Conservation (phyloP, 768 basidiomycete species). For the Lactarius psammicola region DNA sequence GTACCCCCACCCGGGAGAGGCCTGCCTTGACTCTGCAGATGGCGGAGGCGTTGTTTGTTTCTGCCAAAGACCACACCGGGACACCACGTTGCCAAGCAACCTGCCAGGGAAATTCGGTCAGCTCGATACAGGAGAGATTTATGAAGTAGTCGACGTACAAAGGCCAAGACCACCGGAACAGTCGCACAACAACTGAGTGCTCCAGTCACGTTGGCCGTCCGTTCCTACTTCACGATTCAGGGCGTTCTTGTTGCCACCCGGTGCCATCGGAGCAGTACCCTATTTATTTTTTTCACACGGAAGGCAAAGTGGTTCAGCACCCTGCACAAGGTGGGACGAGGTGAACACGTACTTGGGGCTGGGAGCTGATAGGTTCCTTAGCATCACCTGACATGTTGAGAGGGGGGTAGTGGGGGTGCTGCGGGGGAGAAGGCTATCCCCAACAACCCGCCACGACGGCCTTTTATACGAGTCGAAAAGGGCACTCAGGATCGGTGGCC, state of each 20-base stretch:
- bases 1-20: constrained; percentile 42
- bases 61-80: constrained; percentile 45
- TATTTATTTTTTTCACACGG: not conserved
- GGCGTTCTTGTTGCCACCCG: constrained; percentile 28
- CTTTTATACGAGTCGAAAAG: constrained; percentile 10
- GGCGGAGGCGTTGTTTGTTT: constrained; percentile 43
- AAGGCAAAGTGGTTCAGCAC: not conserved
- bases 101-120: constrained; percentile 30
- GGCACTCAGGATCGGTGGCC: not conserved
- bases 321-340: not conserved
- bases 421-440: not conserved
- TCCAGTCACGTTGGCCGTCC: constrained; percentile 38
- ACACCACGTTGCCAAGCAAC: constrained; percentile 40
- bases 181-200: constrained; percentile 31
- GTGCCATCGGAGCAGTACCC: constrained; percentile 6
- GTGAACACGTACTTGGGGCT: constrained; percentile 13
- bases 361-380: constrained; percentile 1
- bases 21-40: constrained; percentile 38
- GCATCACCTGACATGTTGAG: not conserved
- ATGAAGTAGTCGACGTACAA: constrained; percentile 28
- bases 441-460: not conserved
- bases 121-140: not conserved
- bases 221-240: constrained; percentile 31
- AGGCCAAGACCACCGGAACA: constrained; percentile 32
- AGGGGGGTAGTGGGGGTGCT: not conserved